Evolutionary conservation across 345 rosid species (phyloP), one percentile per base, ranked within the genome.

Genomic region (Hibiscus syriacus): DNA sequence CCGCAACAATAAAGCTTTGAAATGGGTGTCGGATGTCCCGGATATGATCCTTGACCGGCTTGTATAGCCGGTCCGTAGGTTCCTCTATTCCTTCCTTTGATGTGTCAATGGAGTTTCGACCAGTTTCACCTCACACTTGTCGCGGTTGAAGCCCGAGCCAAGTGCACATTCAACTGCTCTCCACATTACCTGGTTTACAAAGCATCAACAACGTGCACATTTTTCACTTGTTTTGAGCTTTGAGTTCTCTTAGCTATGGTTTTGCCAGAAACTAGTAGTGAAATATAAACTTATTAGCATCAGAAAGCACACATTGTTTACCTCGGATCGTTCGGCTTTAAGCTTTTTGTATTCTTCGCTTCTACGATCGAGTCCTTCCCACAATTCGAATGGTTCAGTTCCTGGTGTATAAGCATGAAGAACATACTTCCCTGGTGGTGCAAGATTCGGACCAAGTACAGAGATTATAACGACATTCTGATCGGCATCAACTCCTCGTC

Each of bases 51-150:
- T 74, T 90, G 89, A 4, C 96, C 97, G 0, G 96, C 97, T 76
- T 88, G 77, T 67, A 90, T 88, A 0, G 97, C 94, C 0, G 97
- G 92, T 46, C 96, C 98, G 26, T 87, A 90, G 16, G 96, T 88
- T 70, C 97, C 98, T 78, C 96, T 81, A 26, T 82, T 81, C 77
- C 94, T 81, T 67, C 73, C 96, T 82, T 68, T 76, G 78, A 73
- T 86, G 96, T 12, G 98, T 88, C 79, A 92, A 77, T 12, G 96
- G 98, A 6, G 96, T 90, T 79, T 92, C 97, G 17, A 92, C 89
- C 71, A 90, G 73, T 80, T 86, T 84, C 79, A 90, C 92, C 80
- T 81, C 86, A 39, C 97, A 90, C 54, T 84, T 90, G 29, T 90
- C 92, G 2, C 92, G 85, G 34, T 77, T 82, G 73, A 92, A 92